Evolutionary conservation across 2,329 filamentous ascomycete species (phyloP).

Genomic region (Knufia fluminis): DNA sequence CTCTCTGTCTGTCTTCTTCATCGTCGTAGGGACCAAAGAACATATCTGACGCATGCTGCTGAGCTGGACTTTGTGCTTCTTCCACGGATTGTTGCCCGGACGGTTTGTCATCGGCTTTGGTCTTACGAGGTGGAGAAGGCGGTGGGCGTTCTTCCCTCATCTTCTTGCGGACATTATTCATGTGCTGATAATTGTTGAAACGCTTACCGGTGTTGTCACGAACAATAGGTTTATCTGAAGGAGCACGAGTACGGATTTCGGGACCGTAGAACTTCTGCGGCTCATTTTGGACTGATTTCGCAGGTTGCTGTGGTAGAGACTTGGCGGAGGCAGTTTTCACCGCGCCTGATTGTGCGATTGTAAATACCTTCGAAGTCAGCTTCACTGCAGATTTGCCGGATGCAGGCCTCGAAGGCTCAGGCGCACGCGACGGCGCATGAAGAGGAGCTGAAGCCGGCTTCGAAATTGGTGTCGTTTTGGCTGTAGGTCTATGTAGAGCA

Average conservation of each 20-base stretch:
- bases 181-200: conserved; percentile 17
- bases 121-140: neutral
- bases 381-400: no score
- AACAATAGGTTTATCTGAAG: neutral
- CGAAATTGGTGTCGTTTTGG: neutral
- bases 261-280: neutral
- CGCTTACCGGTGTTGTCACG: conserved; percentile 8
- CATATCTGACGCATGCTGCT: conserved; percentile 9
- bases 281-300: neutral
- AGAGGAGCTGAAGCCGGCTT: no score
- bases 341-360: neutral
- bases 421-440: no score
- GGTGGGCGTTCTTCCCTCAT: conserved; percentile 14
- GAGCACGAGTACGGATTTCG: neutral
- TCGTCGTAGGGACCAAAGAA: conserved; percentile 10
- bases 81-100: neutral
- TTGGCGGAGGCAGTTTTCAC: neutral
- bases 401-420: no score
- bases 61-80: neutral
- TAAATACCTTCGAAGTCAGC: neutral
- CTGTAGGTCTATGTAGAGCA: neutral
- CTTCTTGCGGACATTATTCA: conserved; percentile 16
- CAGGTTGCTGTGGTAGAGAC: neutral
- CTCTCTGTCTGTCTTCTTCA: neutral
- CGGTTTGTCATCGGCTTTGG: neutral